These are phyloP conservation scores for Monosporascus sp. DNA, from an alignment of 2,329 filamentous ascomycete genomes.

Conservation along the genomic window DNA sequence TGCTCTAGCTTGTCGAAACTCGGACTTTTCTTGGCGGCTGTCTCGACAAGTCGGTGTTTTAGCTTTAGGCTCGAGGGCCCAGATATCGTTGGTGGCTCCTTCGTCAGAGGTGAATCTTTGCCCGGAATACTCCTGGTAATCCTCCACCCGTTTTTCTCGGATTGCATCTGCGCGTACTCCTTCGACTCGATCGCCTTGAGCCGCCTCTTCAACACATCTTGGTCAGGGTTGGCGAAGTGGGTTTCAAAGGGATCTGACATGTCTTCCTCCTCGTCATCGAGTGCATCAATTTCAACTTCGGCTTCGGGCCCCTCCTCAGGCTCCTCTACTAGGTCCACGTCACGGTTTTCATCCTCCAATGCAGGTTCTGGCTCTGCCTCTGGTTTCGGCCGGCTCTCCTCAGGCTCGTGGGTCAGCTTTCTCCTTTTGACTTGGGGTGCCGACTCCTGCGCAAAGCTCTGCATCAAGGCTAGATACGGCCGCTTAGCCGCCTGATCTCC, in stretches of 20 bases:
- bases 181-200: constrained; percentile 44
- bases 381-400: constrained; percentile 14
- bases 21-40: constrained; percentile 46
- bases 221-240: constrained; percentile 69
- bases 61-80: constrained; percentile 49
- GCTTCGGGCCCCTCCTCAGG: constrained; percentile 41
- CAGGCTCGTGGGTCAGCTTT: constrained; percentile 41
- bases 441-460: constrained; percentile 46
- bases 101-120: constrained; percentile 27
- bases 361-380: constrained; percentile 23
- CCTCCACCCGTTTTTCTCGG: constrained; percentile 40
- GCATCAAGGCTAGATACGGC: constrained; percentile 53
- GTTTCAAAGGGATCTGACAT: constrained; percentile 67
- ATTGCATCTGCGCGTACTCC: constrained; percentile 46
- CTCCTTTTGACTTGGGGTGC: constrained; percentile 49
- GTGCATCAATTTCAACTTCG: constrained; percentile 27
- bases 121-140: constrained; percentile 42
- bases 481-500: constrained; percentile 30
- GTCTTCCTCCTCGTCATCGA: constrained; percentile 46
- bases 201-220: constrained; percentile 50
- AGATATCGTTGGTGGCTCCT: constrained; percentile 30
- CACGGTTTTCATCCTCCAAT: constrained; percentile 30
- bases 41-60: constrained; percentile 62
- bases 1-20: constrained; percentile 58
- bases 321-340: constrained; percentile 40